Evolutionary conservation across 2,329 filamentous ascomycete species (phyloP), one percentile per base, ranked within the genome.

Genomic region (Cladophialophora bantiana): DNA sequence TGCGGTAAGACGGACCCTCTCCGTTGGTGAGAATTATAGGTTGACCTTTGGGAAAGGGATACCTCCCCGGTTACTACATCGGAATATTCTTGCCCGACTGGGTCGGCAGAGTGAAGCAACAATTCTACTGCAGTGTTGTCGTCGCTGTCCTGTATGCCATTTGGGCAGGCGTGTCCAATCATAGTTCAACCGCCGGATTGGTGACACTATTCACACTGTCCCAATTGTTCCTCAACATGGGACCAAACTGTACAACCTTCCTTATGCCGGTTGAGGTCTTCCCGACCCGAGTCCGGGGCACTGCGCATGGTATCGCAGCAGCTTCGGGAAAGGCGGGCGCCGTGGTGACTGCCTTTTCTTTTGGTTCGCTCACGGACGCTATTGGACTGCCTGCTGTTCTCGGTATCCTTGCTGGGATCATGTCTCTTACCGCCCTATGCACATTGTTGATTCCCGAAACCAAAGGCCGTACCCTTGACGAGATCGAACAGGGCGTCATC

Each of bases 191-290:
- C 5, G 72, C 64, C n/a, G 72, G 71, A 1, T 66, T 74, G 40
- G 73, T 76, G 64, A 70, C 72, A 4, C 68, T 76, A n/a, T 72
- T 76, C 54, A 71, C 73, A 36, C 72, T 78, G 7, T 77, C 74
- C 48, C 73, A 74, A 42, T 71, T 75, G 34, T 68, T 77, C 62
- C 77, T 79, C 38, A 64, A 62, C 52, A 62, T 62, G 59, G 59
- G 59, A 10, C 86, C 86, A 50, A 89, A 89, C 71, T 86, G 85
- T 0, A 82, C 88, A 10, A 89, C 86, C 0, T 89, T 89, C 72
- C 85, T 89, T 62, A 84, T 89, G 15, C 86, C 88, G 1, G 87
- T 86, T 50, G 87, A 90, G 73, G 84, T 88, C 50, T 90, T 90
- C 73, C 87, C 86, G 0, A 89, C 87, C 1, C 83, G 83, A 68